Evolutionary conservation across 352 stramenopile species (phyloP).

Genomic region (Pythium graminicola): DNA sequence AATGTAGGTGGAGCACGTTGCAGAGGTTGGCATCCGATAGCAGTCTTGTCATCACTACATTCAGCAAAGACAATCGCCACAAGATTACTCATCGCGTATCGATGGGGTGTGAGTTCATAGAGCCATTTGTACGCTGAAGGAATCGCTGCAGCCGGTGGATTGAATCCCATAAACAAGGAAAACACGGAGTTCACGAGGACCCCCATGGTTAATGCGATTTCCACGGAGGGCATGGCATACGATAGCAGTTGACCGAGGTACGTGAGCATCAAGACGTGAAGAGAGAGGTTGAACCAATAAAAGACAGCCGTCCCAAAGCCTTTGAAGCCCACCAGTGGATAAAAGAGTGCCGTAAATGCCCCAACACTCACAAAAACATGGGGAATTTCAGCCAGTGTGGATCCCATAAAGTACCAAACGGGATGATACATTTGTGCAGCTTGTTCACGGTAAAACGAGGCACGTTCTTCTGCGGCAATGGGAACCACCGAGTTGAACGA

Average conservation of each 20-base stretch:
- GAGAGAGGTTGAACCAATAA: constrained; percentile 29
- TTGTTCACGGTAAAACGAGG: constrained; percentile 79
- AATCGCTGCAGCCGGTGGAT: constrained; percentile 14
- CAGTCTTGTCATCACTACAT: neutral
- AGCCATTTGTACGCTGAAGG: constrained; percentile 26
- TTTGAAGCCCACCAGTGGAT: constrained; percentile 35
- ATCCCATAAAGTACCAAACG: constrained; percentile 41
- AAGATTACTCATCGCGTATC: constrained; percentile 22
- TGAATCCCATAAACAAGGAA: constrained; percentile 38
- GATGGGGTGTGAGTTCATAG: constrained; percentile 23
- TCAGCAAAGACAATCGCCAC: constrained; percentile 16
- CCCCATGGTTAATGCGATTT: constrained; percentile 24
- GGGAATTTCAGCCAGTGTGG: constrained; percentile 50
- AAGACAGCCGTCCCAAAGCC: constrained; percentile 20
- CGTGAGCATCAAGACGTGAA: constrained; percentile 30
- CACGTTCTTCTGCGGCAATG: neutral
- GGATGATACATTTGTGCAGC: constrained; percentile 63
- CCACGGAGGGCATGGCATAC: constrained; percentile 27
- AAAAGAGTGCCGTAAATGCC: constrained; percentile 33
- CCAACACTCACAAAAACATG: constrained; percentile 22
- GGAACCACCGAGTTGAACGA: constrained; percentile 43
- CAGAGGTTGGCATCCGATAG: constrained; percentile 20
- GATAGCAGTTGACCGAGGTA: constrained; percentile 35
- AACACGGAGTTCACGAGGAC: constrained; percentile 35
- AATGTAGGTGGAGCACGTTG: constrained; percentile 8